These are phyloP conservation scores for Diplosphaera chodatii DNA, from an alignment of 139 green algal genomes.

Conservation along the genomic window DNA sequence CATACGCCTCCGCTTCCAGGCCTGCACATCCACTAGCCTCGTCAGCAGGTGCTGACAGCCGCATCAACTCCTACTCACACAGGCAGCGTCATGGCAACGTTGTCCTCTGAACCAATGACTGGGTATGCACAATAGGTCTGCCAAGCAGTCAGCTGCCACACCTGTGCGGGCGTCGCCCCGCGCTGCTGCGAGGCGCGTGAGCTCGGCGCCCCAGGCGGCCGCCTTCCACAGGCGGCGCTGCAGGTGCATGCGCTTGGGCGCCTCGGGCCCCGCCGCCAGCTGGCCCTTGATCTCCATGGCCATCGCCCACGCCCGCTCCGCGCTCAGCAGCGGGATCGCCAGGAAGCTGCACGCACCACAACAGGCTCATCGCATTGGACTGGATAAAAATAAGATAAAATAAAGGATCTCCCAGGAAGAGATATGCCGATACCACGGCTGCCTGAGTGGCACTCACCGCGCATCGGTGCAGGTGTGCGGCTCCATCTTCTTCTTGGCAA, in stretches of 20 bases:
- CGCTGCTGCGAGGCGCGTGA: slow-evolving; percentile 38
- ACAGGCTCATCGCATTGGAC: no score
- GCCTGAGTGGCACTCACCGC: no score
- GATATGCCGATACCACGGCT: no score
- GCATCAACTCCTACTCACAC: no score
- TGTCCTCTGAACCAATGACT: no score
- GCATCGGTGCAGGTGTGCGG: slow-evolving; percentile 53
- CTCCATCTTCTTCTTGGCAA: slow-evolving; percentile 73
- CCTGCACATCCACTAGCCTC: neutral
- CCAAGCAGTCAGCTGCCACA: neutral
- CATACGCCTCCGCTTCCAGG: slow-evolving; percentile 86
- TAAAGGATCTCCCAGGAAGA: no score
- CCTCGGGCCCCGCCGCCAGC: slow-evolving; percentile 29
- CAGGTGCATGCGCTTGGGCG: slow-evolving; percentile 58
- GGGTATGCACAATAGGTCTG: no score
- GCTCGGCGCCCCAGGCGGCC: slow-evolving; percentile 40
- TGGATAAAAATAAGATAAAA: no score
- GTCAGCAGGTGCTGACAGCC: no score
- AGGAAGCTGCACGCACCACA: slow-evolving; percentile 84
- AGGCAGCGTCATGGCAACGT: no score
- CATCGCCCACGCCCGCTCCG: slow-evolving; percentile 82
- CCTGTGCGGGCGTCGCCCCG: slow-evolving; percentile 51
- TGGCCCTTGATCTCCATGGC: slow-evolving; percentile 88
- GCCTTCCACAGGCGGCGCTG: slow-evolving; percentile 66
- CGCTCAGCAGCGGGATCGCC: slow-evolving; percentile 72